Evolutionary conservation across 768 basidiomycete species (phyloP).

Genomic region (Hericium coralloides): DNA sequence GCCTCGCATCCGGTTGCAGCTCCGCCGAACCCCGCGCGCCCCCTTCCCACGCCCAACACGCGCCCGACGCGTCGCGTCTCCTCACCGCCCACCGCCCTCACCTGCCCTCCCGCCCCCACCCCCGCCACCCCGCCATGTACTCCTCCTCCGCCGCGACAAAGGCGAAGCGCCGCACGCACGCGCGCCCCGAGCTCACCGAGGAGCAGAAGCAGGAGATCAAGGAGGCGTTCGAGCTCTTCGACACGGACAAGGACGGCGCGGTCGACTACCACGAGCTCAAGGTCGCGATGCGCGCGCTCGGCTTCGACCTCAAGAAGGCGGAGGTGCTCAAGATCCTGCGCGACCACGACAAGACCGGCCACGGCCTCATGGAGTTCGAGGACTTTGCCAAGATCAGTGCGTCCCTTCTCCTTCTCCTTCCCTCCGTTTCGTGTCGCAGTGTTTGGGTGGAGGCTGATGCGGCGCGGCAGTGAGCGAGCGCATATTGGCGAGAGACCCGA

Average conservation of each 20-base stretch:
- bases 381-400: slow-evolving; percentile 90
- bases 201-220: slow-evolving; percentile 95
- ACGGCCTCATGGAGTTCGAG: slow-evolving; percentile 83
- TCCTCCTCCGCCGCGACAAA: slow-evolving; percentile 57
- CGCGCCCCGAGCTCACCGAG: slow-evolving; percentile 77
- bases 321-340: slow-evolving; percentile 92
- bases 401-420: slow-evolving; percentile 22
- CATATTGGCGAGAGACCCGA: slow-evolving; percentile 89
- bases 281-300: slow-evolving; percentile 96
- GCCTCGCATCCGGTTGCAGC: neutral
- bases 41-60: neutral
- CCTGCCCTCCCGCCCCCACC: neutral
- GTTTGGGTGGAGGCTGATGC: neutral
- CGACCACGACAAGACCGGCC: slow-evolving; percentile 81
- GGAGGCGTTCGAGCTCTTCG: slow-evolving; percentile 98
- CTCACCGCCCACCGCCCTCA: neutral
- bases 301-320: slow-evolving; percentile 97
- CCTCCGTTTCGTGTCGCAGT: neutral
- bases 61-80: neutral
- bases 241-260: slow-evolving; percentile 95
- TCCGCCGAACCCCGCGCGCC: neutral
- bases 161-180: slow-evolving; percentile 63
- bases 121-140: slow-evolving; percentile 32
- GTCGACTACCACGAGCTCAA: slow-evolving; percentile 99
- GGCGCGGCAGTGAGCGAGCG: slow-evolving; percentile 74